A percentile compares a stretch with the other conserved stretches of the same genome.
Conservation (phyloP, 2,329 filamentous ascomycete genomes). For the Fusarium acutatum region DNA sequence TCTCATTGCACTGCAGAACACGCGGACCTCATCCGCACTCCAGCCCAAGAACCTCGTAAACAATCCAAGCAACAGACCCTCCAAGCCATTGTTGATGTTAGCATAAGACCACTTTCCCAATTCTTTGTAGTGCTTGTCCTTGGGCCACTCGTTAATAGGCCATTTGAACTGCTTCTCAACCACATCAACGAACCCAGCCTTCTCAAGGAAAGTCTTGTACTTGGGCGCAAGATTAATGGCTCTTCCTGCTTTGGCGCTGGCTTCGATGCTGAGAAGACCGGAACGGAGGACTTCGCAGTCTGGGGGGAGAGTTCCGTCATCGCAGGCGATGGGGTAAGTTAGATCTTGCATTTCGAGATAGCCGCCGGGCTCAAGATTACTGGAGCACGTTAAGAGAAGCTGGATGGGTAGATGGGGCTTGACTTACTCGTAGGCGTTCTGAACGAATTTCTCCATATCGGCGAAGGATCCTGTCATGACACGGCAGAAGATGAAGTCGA, state of each 20-base stretch:
- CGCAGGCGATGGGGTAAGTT: slow-evolving; percentile 6
- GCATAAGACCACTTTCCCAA: slow-evolving; percentile 10
- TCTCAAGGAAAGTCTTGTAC: slow-evolving; percentile 5
- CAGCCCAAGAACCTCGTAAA: slow-evolving; percentile 18
- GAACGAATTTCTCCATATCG: neutral
- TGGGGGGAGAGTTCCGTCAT: neutral
- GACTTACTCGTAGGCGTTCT: neutral
- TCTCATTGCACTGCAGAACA: slow-evolving; percentile 13
- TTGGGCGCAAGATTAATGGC: neutral
- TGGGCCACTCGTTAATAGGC: slow-evolving; percentile 20
- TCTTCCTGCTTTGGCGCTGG: neutral
- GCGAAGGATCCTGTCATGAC: slow-evolving; percentile 11
- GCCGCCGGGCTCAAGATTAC: neutral
- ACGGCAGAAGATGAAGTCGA: slow-evolving; percentile 3
- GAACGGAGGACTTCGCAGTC: neutral
- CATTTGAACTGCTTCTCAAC: slow-evolving; percentile 1
- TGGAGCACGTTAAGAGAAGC: rapidly evolving
- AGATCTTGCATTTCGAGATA: slow-evolving; percentile 13
- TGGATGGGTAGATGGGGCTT: rapidly evolving
- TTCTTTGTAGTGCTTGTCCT: slow-evolving; percentile 21
- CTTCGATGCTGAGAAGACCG: neutral
- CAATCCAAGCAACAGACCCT: neutral
- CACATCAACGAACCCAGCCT: neutral
- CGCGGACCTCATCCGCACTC: slow-evolving; percentile 7
- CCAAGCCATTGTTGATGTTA: slow-evolving; percentile 11